Evolutionary conservation across 2,329 filamentous ascomycete species (phyloP), one percentile per base, ranked within the genome.

Genomic region (Penicillium aurantiogriseum): DNA sequence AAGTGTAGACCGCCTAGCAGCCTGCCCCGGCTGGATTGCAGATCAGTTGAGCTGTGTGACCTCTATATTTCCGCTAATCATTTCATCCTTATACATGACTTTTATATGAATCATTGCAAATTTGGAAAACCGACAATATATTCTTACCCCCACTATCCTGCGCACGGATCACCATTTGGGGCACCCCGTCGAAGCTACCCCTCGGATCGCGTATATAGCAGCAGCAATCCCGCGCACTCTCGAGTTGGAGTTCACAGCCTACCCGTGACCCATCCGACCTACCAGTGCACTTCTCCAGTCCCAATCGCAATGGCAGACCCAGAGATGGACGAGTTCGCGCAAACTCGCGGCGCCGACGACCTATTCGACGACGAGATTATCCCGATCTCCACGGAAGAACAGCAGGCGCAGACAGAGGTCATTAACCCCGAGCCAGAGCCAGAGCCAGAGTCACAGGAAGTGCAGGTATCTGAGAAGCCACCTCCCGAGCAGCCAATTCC

Each of bases 331-430:
- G 75, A 79, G 64, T 81, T 81, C 56, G 77, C 79, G 27, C 79
- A 81, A 55, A 81, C 79, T 2, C 75, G 79, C 23, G 78, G 76
- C 25, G 76, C 74, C n/a, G 79, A 81, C 58, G 78, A 81, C 64
- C 69, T 81, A 8, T 81, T 81, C 58, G 78, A 80, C 60, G 79
- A 81, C 62, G 79, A 81, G 61, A 80, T 81, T 51, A 74, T 79
- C 29, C 79, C 79, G 4, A 70, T 80, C 29, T 62, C 73, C 3
- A 64, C 69, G 17, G 70, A 74, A 47, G 67, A 75, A 19, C 67
- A 72, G 39, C 68, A 71, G 42, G 56, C 60, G 8, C 66, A 66
- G 27, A 59, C 65, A 1, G 65, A 69, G 17, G 56, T 59, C 7
- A 51, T 62, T 7, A 57, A 54, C 8, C 35, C 56, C 17, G 60